Evolutionary conservation across 108 stramenopile genomes (phyloP).

Genomic region (Nannochloropsis salina): DNA sequence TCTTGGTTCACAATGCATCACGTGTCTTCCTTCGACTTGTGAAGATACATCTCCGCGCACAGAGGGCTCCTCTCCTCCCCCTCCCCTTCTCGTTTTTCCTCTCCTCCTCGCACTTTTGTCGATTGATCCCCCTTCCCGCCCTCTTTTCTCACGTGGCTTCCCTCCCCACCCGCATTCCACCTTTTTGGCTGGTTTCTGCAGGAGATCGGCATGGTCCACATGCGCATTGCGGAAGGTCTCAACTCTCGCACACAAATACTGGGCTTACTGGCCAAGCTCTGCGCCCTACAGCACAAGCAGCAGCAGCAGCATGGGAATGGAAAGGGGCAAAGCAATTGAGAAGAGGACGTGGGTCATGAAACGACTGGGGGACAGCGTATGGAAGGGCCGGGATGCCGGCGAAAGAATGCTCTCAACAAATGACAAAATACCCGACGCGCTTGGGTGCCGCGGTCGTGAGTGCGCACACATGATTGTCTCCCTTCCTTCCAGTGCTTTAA

Average conservation of each 20-base stretch:
- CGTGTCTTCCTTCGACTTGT: too few species aligned
- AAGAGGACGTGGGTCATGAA: background rate
- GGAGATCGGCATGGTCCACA: constrained; percentile 89
- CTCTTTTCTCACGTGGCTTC: background rate
- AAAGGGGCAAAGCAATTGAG: background rate
- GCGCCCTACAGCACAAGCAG: constrained; percentile 48
- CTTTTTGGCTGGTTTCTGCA: constrained; percentile 60
- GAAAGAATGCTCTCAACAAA: too few species aligned
- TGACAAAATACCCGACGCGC: too few species aligned
- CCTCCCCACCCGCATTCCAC: background rate
- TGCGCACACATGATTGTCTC: background rate
- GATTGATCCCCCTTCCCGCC: background rate
- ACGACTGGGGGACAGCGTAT: background rate
- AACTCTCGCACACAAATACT: constrained; percentile 69
- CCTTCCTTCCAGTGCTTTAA: background rate
- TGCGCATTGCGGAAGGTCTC: constrained; percentile 81
- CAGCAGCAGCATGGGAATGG: background rate
- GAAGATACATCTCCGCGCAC: too few species aligned
- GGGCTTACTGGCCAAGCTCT: constrained; percentile 74
- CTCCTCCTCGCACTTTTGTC: background rate
- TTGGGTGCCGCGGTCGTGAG: too few species aligned
- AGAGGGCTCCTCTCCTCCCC: too few species aligned
- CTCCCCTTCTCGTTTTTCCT: background rate
- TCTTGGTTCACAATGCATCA: background rate
- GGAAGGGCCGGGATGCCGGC: background rate